Base-by-base conservation (phyloP, 1,284 basidiomycete species). In the Microbotryum intermedium region DNA sequence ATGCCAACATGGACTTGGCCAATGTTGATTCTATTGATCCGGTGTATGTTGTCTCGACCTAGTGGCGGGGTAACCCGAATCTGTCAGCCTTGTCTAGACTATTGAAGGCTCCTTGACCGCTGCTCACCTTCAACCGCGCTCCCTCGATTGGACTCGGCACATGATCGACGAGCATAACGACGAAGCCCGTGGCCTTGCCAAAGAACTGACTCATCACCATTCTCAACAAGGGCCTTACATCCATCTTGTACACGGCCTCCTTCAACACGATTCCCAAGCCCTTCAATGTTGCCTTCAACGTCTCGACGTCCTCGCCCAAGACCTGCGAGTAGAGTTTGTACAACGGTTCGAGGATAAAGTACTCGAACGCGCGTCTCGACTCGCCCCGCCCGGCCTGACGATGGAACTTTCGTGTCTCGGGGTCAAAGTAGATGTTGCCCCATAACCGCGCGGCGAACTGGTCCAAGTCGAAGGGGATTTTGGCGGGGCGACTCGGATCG, bases 281-380 rank as follows among this genome's bases (percentile, higher is more conserved):
- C 8, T 79, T 79, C n/a, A 99, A 79, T 1, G 93, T 97, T 56
- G 80, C 80, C 72, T 85, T 87, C 51, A 99, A 81, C 44, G 81
- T 80, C 11, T 88, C 88, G 0, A 87, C 87, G 69, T 97, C 90
- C 73, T 92, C 88, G 68, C 91, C 93, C 54, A 99, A 77, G 3
- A 97, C 95, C 72, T 81, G 80, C 62, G 87, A 91, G 77, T 99
- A 98, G 42, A 99, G 81, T 78, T 98, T 99, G 80, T 98, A 98
- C 53, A 98, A 76, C 13, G 95, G 95, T 67, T 94, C 91, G 67
- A 99, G 79, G 69, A 99, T 86, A 76, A 99, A 99, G 72, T 97
- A 88, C 39, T 97, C 90, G 72, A 99, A 99, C 46, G 87, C 85
- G 44, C 95, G 83, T 64, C 83, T 83, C 42, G 84, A 80, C 11